Evolutionary conservation across 805 yeast species (phyloP), one percentile per base, ranked within the genome.

Genomic region (Candida montana): DNA sequence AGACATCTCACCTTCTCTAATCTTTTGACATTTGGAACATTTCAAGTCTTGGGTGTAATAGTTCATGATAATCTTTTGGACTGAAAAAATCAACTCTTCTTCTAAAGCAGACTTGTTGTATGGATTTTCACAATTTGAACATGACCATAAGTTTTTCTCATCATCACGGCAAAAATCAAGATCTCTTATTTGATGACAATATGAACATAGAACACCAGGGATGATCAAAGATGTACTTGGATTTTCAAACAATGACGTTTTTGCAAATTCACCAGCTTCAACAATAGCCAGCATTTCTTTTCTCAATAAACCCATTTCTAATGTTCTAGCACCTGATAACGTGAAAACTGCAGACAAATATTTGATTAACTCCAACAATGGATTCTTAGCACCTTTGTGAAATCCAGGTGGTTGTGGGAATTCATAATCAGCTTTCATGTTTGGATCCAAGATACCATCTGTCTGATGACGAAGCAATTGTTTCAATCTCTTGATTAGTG

Each of bases 341-440:
- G 79, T 68, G 60, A 85, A 75, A 1, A 89, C 79, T 5, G 88
- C 88, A 53, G 85, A 74, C 19, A 95, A 51, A 44, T 67, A 74
- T 57, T 91, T 93, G 28, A 85, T 84, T 33, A 91, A 67, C 55
- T 88, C 95, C 39, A 91, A 63, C 2, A 89, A 68, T 4, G 97
- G 96, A 52, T 83, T 85, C 28, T 71, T 71, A 57, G 77, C 54
- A 12, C 59, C 55, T 31, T 77, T 57, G 53, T 77, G 75, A 1
- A 84, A 81, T 0, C 97, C 97, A 0, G 97, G 87, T 9, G 84
- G 69, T 11, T 53, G 55, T 0, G 97, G 96, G 51, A 86, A 83
- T 28, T 69, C 73, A 54, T 83, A 93, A 39, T 83, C 90, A 13
- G 62, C 67, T 13, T 68, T 69, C 58, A 78, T 72, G 15, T 79